Evolutionary conservation across 148 eudicot genomes (phyloP), one percentile per base, ranked within the genome.

Genomic region (Chenopodium suecicum): DNA sequence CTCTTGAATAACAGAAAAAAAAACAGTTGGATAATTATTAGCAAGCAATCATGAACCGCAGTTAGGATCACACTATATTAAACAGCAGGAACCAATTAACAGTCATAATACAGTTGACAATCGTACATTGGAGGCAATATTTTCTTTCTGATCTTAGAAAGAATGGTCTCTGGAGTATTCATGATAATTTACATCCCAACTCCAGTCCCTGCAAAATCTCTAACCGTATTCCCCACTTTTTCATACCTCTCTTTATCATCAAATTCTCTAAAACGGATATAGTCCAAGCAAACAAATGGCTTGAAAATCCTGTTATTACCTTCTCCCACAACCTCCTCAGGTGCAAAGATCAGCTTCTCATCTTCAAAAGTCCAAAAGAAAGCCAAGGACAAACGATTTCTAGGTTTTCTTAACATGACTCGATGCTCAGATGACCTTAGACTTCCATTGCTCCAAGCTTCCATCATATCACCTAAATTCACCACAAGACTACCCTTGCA

Each of bases 281-380:
- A 95, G 68, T 95, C 98, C 20, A 71, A 75, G 77, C 91, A 85
- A 58, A 90, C 83, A 78, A 94, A 92, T 0, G 97, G 88, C 78
- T 74, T 80, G 60, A 91, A 94, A n/a, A 82, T 71, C 86, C 92
- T 90, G 1, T 8, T 17, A 34, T 86, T 81, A 3, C 86, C 94
- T 70, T 86, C 87, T 27, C 93, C 97, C 16, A 91, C 92, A 41
- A 94, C 91, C 65, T 90, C 97, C 27, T 91, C 80, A 10, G 98
- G 98, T 14, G 98, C 91, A 66, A 58, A 80, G 8, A 92, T 86
- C 69, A 92, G 90, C 87, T 94, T 94, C 25, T 92, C 91, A 76
- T 91, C 91, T 85, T 92, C 94, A 84, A 94, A 94, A 79, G 90
- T 89, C 93, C 94, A 94, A 82, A 94, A 94, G 86, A 94, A 94